phyloP scores from a whole-genome alignment of 169 alveolate genomes.

The Plasmodium yoelii region DNA sequence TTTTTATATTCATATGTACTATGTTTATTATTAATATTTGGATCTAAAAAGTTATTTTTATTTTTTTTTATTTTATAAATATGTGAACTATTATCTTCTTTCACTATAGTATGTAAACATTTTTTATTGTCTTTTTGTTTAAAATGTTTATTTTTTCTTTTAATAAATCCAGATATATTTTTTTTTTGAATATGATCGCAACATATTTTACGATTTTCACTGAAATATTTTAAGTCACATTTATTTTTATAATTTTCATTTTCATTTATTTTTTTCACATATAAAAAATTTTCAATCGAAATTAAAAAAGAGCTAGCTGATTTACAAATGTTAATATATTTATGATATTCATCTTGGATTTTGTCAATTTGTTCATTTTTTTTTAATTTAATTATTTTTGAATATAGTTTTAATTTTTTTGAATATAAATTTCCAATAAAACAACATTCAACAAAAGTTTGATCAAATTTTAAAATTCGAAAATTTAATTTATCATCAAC shows the following conservation, averaged over 20 bases:
- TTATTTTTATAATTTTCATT: not conserved
- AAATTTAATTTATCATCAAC: conserved; percentile 63
- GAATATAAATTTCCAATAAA: conserved; percentile 42
- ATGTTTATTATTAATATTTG: not conserved
- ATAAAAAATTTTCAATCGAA: conserved; percentile 46
- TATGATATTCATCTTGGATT: conserved; percentile 3
- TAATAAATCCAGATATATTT: conserved; percentile 5
- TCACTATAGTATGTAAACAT: not conserved
- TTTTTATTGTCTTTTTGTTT: not conserved
- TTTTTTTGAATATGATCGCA: conserved; percentile 14
- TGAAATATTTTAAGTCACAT: not conserved
- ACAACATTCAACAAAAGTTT: conserved; percentile 26
- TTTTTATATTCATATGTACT: not conserved
- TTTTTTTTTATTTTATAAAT: not conserved
- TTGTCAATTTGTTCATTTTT: not conserved
- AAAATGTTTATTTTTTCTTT: not conserved
- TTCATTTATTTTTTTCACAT: conserved; percentile 11
- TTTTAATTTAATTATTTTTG: conserved; percentile 1
- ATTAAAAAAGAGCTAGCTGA: conserved; percentile 6
- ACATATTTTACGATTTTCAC: not conserved
- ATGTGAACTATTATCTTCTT: not conserved
- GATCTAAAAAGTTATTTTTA: not conserved
- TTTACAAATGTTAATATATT: conserved; percentile 34
- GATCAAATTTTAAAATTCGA: conserved; percentile 33
- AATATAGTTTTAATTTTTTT: conserved; percentile 17